phyloP scores from a whole-genome alignment of 306 rosid species.

The Argentina anserina region DNA sequence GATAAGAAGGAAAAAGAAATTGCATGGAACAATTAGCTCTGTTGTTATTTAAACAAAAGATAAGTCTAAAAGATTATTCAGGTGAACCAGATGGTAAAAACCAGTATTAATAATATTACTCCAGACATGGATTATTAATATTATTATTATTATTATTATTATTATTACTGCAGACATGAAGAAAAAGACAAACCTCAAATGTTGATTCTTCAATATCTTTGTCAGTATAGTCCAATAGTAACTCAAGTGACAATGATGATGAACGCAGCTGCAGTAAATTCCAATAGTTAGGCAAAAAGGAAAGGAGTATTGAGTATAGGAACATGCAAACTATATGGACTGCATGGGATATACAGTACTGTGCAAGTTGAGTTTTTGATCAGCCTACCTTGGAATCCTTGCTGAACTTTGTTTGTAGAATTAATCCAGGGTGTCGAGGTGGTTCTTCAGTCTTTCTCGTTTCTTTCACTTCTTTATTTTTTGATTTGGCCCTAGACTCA shows the following conservation, averaged over 20 bases:
- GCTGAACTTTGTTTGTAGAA: constrained; percentile 60
- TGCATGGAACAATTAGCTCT: constrained; percentile 17
- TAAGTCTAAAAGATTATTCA: neutral
- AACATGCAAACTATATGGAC: neutral
- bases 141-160: neutral
- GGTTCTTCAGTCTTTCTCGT: constrained; percentile 78
- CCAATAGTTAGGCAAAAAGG: constrained; percentile 16
- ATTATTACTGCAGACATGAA: neutral
- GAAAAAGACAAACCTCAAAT: constrained; percentile 63
- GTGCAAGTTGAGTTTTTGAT: constrained; percentile 14
- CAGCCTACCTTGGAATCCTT: constrained; percentile 76
- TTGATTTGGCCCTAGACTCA: constrained; percentile 61
- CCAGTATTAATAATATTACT: neutral
- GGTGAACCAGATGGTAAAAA: neutral
- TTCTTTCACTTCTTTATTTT: constrained; percentile 64
- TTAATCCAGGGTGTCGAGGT: constrained; percentile 92
- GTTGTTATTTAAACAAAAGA: neutral
- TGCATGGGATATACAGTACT: neutral
- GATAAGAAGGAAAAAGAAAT: neutral
- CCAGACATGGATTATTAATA: too few relatives aligned
- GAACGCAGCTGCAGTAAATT: constrained; percentile 65
- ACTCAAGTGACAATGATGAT: constrained; percentile 71
- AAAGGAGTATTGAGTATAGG: neutral
- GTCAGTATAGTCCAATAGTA: constrained; percentile 81
- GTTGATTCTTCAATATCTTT: constrained; percentile 92